Percentiles rank a stretch among this genome's conserved stretches.
Conservation (phyloP, 768 basidiomycete species). For the Neoboletus subvelutipes region DNA sequence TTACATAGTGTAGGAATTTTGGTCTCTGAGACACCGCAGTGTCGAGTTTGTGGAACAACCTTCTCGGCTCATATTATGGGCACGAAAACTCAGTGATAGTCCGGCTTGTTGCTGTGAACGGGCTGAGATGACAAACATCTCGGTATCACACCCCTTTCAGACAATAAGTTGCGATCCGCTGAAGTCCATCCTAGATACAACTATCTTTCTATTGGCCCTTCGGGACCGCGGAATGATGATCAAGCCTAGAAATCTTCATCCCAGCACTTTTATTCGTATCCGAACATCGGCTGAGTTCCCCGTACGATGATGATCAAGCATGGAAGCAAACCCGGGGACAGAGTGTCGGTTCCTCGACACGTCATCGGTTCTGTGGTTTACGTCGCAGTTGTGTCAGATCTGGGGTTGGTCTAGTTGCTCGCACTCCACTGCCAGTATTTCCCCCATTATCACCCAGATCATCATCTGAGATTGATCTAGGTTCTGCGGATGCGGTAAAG, state of each 20-base stretch:
- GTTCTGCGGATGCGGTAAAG: background rate
- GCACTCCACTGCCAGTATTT: background rate
- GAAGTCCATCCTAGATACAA: background rate
- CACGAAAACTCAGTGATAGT: background rate
- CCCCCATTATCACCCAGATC: background rate
- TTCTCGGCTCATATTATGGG: too few species aligned
- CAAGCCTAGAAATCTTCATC: background rate
- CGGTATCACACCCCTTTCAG: background rate
- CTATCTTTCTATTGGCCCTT: background rate
- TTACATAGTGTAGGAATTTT: too few species aligned
- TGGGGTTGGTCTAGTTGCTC: background rate
- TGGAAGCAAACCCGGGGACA: background rate
- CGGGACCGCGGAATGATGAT: background rate
- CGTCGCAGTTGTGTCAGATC: background rate
- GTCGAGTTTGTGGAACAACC: too few species aligned
- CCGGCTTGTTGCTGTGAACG: background rate
- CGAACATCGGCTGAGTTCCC: background rate
- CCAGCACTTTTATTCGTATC: background rate
- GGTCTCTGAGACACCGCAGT: too few species aligned
- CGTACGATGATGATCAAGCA: background rate
- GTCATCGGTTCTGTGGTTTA: background rate
- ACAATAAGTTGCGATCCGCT: background rate
- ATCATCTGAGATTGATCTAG: background rate
- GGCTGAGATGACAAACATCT: background rate
- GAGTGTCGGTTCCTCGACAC: background rate